Percentiles rank a stretch among this genome's conserved stretches.
These are phyloP conservation scores for Passalora sequoiae DNA, from an alignment of 2,329 filamentous ascomycete genomes.

Conservation along the genomic window DNA sequence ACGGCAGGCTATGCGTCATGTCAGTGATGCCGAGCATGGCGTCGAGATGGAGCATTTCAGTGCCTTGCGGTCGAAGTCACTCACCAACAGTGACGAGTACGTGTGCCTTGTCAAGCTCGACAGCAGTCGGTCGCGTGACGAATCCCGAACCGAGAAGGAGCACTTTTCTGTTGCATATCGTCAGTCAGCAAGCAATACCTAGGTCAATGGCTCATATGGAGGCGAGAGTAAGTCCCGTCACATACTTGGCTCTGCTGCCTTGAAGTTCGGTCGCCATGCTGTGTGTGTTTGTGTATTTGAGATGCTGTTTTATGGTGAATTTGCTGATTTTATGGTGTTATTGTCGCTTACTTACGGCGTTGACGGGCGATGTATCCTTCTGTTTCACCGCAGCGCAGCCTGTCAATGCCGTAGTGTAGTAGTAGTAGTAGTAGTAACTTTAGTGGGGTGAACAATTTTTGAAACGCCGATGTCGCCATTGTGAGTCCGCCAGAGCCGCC, in stretches of 20 bases:
- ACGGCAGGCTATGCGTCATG: constrained; percentile 62
- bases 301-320: neutral
- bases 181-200: no score
- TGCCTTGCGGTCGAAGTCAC: no score
- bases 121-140: constrained; percentile 54
- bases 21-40: no score
- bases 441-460: no score
- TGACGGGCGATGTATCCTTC: constrained; percentile 3
- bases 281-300: neutral
- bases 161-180: constrained; percentile 33
- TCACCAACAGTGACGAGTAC: constrained; percentile 54
- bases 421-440: no score
- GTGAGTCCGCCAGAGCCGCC: no score
- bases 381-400: no score
- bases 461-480: no score
- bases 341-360: constrained; percentile 1
- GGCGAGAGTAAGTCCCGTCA: no score
- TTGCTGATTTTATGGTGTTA: neutral
- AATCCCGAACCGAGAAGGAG: constrained; percentile 51
- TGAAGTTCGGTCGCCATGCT: constrained; percentile 6
- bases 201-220: neutral
- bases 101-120: constrained; percentile 54
- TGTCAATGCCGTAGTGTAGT: no score
- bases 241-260: constrained; percentile 7
- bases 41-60: no score